phyloP scores from a whole-genome alignment of 2,329 filamentous ascomycete species.

The Scedosporium aurantiacum region DNA sequence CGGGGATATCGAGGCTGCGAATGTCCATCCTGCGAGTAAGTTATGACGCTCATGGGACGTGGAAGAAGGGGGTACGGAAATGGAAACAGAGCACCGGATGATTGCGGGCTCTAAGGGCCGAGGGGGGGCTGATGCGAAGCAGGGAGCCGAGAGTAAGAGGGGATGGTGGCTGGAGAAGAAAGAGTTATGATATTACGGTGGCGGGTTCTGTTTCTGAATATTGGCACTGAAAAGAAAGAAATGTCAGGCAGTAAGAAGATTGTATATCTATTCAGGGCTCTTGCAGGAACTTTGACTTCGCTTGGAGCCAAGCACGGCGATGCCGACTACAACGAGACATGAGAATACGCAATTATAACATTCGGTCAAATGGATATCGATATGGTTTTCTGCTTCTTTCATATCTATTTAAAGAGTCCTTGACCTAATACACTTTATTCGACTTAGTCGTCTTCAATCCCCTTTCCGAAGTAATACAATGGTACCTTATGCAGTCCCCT shows the following conservation, averaged over 20 bases:
- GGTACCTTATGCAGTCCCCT: neutral
- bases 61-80: neutral
- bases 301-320: too few relatives aligned
- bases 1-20: conserved; percentile 34
- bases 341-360: neutral
- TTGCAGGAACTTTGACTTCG: too few relatives aligned
- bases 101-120: too few relatives aligned
- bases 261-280: too few relatives aligned
- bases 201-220: too few relatives aligned
- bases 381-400: neutral
- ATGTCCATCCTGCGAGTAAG: conserved; percentile 15
- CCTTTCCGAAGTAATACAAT: neutral
- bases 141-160: too few relatives aligned
- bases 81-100: too few relatives aligned
- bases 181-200: too few relatives aligned
- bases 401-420: neutral
- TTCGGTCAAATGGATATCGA: neutral
- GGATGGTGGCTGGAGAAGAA: too few relatives aligned
- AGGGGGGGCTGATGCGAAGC: too few relatives aligned
- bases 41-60: neutral
- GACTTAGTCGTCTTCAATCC: neutral
- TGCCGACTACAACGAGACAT: neutral
- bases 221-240: too few relatives aligned
- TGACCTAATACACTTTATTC: neutral
- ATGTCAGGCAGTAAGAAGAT: too few relatives aligned